Evolutionary conservation across 2,329 filamentous ascomycete species (phyloP).

Genomic region (Sporothrix luriei): DNA sequence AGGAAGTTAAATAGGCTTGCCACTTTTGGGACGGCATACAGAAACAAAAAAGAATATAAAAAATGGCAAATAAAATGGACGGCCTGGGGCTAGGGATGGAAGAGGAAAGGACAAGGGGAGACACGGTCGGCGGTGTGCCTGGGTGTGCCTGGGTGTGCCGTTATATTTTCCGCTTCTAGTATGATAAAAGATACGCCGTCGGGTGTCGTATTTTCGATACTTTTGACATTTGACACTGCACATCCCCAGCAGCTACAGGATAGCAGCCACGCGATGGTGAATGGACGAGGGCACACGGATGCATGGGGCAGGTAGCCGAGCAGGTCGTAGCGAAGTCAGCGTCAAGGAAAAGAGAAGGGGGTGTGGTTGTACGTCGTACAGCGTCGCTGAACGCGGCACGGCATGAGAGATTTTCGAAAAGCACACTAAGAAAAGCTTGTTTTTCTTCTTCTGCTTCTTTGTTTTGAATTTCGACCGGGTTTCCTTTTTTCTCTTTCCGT

Average conservation of each 20-base stretch:
- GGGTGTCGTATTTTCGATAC: neutral
- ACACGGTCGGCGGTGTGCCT: neutral
- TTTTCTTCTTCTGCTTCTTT: slow-evolving; percentile 7
- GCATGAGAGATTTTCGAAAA: slow-evolving; percentile 24
- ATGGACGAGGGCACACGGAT: neutral
- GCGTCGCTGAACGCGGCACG: neutral
- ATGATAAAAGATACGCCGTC: neutral
- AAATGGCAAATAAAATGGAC: neutral
- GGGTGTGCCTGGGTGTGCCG: neutral
- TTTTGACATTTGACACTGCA: slow-evolving; percentile 13
- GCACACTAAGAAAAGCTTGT: slow-evolving; percentile 22
- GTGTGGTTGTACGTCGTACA: neutral
- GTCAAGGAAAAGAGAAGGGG: neutral
- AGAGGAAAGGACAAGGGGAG: neutral
- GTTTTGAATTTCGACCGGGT: neutral
- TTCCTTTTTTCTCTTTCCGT: neutral
- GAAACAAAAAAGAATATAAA: no score
- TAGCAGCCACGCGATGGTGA: slow-evolving; percentile 17
- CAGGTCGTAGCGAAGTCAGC: slow-evolving; percentile 21
- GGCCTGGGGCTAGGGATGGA: neutral
- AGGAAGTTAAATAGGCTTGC: neutral
- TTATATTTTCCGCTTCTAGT: neutral
- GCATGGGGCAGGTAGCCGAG: slow-evolving; percentile 23
- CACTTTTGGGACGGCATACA: neutral
- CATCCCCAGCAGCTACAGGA: slow-evolving; percentile 14